phyloP scores from a whole-genome alignment of 257 asterid species.

The Solanum neorickii region DNA sequence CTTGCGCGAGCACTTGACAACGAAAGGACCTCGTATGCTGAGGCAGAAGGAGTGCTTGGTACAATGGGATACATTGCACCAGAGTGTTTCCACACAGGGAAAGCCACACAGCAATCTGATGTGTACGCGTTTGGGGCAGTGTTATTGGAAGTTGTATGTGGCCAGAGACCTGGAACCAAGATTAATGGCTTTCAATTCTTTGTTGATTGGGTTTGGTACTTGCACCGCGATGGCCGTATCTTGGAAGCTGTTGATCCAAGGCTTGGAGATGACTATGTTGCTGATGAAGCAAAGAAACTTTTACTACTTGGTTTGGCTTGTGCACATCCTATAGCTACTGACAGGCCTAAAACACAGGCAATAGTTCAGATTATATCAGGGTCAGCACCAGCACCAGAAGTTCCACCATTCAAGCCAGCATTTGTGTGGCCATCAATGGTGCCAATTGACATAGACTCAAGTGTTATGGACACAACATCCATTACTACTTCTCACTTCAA shows the following conservation, averaged over 20 bases:
- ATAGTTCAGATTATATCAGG: constrained; percentile 58
- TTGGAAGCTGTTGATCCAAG: constrained; percentile 62
- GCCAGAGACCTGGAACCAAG: constrained; percentile 60
- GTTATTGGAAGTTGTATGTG: constrained; percentile 59
- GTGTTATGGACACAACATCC: constrained; percentile 10
- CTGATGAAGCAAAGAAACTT: constrained; percentile 57
- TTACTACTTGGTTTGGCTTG: constrained; percentile 73
- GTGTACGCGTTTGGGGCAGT: constrained; percentile 81
- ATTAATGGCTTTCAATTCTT: constrained; percentile 34
- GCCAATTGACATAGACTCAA: constrained; percentile 23
- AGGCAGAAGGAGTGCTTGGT: constrained; percentile 73
- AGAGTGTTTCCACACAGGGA: constrained; percentile 85
- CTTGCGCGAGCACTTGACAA: constrained; percentile 84
- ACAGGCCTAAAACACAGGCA: constrained; percentile 53
- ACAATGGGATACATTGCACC: constrained; percentile 93
- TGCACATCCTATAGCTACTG: constrained; percentile 54
- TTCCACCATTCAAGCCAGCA: constrained; percentile 78
- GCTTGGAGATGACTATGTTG: constrained; percentile 32
- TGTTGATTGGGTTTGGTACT: constrained; percentile 83
- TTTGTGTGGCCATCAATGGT: constrained; percentile 66
- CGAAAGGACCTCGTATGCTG: constrained; percentile 65
- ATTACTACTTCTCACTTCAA: constrained; percentile 30
- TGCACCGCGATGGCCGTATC: constrained; percentile 55
- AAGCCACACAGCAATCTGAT: constrained; percentile 73
- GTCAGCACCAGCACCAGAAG: constrained; percentile 38